Base-by-base conservation (phyloP, 2,329 filamentous ascomycete species). In the Aspergillus neoniger region DNA sequence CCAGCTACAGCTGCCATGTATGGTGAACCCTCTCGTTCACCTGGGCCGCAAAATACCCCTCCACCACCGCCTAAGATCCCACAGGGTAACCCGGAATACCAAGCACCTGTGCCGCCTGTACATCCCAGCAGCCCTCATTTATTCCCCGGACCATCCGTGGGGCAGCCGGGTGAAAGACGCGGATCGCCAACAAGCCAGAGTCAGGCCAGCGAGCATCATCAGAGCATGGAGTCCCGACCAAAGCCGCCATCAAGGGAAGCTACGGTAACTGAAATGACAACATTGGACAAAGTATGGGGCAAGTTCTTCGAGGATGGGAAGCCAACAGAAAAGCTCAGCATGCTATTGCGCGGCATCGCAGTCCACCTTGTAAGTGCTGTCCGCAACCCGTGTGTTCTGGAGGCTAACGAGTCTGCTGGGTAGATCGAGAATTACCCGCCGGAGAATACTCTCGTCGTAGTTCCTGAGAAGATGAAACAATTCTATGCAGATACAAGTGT, bases 221-320 rank as follows among this genome's bases (percentile, higher is more conserved):
- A 65, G 57, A 74, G 61, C 66, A 32, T 60, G 21, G 69, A 76
- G 9, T 48, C 64, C 25, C 71, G 79, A 17, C 77, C 78, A 2
- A 77, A 70, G 57, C 72, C 71, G 12, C 74, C 76, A 9, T 69
- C 70, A 15, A 73, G 78, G 28, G 72, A 77, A 47, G 72, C 75
- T 21, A 80, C 78, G 0, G 70, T 72, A 12, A 74, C 76, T 32
- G 85, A 86, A 61, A 72, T 82, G 62, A 87, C 84, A 1, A 84
- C 85, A 1, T 75, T 90, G 28, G 90, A 93, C 72, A 85, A 84
- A 70, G 88, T 88, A 70, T 96, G 92, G 92, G 89, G 91, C 5
- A 81, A 81, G 9, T 74, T 96, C 2, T 96, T 96, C 70, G 86
- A 81, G 2, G 81, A 87, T 28, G 89, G 88, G 0, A 82, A 84